A percentile compares a stretch with the other conserved stretches of the same genome.
Evolutionary conservation across 257 asterid genomes (phyloP).

Genomic region (Euphrasia confusa): DNA sequence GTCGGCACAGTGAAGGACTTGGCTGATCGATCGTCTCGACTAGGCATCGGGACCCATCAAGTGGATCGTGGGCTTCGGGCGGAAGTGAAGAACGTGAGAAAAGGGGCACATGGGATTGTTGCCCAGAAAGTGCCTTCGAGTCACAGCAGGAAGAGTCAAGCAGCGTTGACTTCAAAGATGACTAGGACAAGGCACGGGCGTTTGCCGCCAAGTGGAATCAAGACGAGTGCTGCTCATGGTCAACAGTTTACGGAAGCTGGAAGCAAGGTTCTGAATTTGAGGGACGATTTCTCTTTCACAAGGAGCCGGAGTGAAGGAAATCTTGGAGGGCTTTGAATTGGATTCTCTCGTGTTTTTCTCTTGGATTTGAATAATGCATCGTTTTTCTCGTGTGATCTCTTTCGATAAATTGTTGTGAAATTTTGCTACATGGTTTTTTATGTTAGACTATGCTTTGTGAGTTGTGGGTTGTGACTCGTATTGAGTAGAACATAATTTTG

Average conservation of each 20-base stretch:
- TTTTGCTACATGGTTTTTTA: too few species aligned
- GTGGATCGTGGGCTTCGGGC: conserved; percentile 47
- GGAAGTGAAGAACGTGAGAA: conserved; percentile 48
- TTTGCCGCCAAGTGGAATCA: conserved; percentile 57
- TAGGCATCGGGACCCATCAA: conserved; percentile 54
- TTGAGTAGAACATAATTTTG: too few species aligned
- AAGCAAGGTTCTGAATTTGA: conserved; percentile 39
- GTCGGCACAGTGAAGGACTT: conserved; percentile 59
- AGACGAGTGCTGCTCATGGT: conserved; percentile 30
- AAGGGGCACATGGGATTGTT: conserved; percentile 44
- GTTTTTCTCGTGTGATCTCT: too few species aligned
- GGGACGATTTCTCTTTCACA: conserved; percentile 45
- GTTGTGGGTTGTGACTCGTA: too few species aligned
- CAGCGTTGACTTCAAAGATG: conserved; percentile 25
- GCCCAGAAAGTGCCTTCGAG: conserved; percentile 48
- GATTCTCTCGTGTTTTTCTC: not conserved
- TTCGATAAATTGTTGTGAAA: too few species aligned
- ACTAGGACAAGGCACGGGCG: conserved; percentile 46
- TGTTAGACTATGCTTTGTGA: too few species aligned
- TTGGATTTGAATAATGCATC: not conserved
- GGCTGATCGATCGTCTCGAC: conserved; percentile 59
- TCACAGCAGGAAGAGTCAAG: conserved; percentile 62
- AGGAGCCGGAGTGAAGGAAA: conserved; percentile 86
- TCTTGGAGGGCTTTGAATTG: conserved; percentile 52
- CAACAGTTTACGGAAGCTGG: conserved; percentile 30